phyloP scores from a whole-genome alignment of 345 rosid genomes.

The Geranium rotundifolium region DNA sequence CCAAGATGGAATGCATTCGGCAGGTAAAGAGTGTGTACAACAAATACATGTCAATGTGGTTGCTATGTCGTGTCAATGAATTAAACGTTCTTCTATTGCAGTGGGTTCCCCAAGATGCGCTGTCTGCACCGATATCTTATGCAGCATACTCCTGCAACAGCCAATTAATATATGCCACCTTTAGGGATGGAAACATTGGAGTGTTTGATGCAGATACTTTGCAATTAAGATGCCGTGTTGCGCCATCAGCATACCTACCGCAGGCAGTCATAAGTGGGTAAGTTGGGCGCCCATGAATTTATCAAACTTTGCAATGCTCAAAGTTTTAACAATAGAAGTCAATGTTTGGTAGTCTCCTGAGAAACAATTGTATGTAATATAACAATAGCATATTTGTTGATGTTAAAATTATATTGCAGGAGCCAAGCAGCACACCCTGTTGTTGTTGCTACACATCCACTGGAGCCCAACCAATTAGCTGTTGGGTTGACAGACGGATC shows the following conservation, averaged over 20 bases:
- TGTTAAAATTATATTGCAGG: slow-evolving; percentile 17
- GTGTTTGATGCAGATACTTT: slow-evolving; percentile 36
- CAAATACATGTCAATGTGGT: background rate
- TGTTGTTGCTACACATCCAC: slow-evolving; percentile 72
- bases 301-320: background rate
- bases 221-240: slow-evolving; percentile 32
- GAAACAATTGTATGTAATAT: no score
- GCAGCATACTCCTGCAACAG: slow-evolving; percentile 59
- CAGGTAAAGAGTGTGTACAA: slow-evolving; percentile 29
- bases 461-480: slow-evolving; percentile 63
- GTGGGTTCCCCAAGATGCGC: slow-evolving; percentile 53
- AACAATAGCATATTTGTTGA: background rate
- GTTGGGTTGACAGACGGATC: slow-evolving; percentile 61
- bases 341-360: no score
- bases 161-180: slow-evolving; percentile 41
- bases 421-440: slow-evolving; percentile 53
- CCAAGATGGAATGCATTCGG: slow-evolving; percentile 51
- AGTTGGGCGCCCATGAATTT: background rate
- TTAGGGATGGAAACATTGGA: slow-evolving; percentile 42
- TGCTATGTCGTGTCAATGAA: background rate
- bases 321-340: background rate
- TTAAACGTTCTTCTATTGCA: slow-evolving; percentile 11
- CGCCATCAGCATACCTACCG: slow-evolving; percentile 31
- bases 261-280: slow-evolving; percentile 20
- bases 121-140: slow-evolving; percentile 35